Evolutionary conservation across 495 filamentous ascomycete species (phyloP).

Genomic region (Aspergillus hancockii): DNA sequence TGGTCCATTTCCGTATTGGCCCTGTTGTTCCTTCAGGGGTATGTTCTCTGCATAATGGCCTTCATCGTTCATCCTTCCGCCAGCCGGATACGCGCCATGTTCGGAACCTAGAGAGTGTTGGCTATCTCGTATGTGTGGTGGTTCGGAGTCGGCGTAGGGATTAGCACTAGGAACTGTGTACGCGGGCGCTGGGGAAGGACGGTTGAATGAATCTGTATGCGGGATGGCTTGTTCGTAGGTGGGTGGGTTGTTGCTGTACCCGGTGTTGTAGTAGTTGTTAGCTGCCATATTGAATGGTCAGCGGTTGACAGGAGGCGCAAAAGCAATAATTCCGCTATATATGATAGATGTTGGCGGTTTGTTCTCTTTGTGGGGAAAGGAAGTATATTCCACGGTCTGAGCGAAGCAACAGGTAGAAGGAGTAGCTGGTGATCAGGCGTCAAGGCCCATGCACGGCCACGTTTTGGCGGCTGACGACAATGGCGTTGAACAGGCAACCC

Average conservation of each 20-base stretch:
- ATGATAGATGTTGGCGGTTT: not conserved
- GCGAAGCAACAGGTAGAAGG: not conserved
- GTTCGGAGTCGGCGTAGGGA: conserved; percentile 31
- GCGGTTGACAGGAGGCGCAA: conserved; percentile 1
- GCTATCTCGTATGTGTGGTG: conserved; percentile 41
- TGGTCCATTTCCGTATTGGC: conserved; percentile 32
- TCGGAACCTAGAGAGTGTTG: conserved; percentile 45
- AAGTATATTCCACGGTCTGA: conserved; percentile 1
- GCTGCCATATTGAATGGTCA: conserved; percentile 64
- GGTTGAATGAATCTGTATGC: conserved; percentile 28
- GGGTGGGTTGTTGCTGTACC: conserved; percentile 44
- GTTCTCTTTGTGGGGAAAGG: not conserved
- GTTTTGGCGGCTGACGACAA: conserved; percentile 7
- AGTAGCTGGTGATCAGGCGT: not conserved
- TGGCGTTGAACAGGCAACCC: not conserved
- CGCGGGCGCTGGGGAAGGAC: conserved; percentile 28
- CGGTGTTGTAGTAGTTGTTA: conserved; percentile 75
- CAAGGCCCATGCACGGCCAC: conserved; percentile 8
- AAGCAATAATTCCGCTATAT: not conserved
- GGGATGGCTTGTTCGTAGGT: conserved; percentile 45
- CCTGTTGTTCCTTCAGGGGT: conserved; percentile 44
- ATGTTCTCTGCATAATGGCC: conserved; percentile 56
- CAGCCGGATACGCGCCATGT: conserved; percentile 30
- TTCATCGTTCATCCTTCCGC: conserved; percentile 35
- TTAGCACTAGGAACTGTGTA: conserved; percentile 32